These are phyloP conservation scores for Penicillium sp. DNA, from an alignment of 2,329 filamentous ascomycete species.

Conservation along the genomic window DNA sequence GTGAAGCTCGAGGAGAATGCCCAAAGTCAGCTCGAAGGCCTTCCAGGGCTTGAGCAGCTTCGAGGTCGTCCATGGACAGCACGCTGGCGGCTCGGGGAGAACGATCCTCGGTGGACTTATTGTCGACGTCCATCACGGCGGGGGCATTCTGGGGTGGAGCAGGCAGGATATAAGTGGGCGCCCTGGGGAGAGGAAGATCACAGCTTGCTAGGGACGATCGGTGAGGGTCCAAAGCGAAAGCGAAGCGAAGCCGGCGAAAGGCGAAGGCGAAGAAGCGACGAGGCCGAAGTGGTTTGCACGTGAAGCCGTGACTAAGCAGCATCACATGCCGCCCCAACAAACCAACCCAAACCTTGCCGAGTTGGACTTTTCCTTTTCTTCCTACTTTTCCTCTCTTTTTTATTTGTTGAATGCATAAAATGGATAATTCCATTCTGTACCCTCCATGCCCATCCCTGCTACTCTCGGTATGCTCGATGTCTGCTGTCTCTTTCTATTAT, in stretches of 20 bases:
- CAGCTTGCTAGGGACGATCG: too few relatives aligned
- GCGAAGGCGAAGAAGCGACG: background rate
- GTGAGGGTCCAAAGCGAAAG: too few relatives aligned
- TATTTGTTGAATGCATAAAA: too few relatives aligned
- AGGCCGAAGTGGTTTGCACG: background rate
- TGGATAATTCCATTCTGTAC: too few relatives aligned
- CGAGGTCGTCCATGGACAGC: conserved; percentile 54
- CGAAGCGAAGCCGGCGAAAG: too few relatives aligned
- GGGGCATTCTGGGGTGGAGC: conserved; percentile 31
- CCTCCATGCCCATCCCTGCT: too few relatives aligned
- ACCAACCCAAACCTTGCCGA: background rate
- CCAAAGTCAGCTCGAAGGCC: conserved; percentile 73
- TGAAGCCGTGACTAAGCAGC: background rate
- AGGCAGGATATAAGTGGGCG: conserved; percentile 3
- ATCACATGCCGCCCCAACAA: conserved; percentile 1
- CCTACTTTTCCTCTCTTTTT: too few relatives aligned
- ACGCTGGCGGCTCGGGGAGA: conserved; percentile 50
- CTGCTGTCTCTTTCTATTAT: too few relatives aligned
- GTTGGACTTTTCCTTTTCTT: too few relatives aligned
- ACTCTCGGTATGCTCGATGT: too few relatives aligned
- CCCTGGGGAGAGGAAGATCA: background rate
- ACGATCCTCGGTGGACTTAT: conserved; percentile 41
- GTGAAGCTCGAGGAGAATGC: conserved; percentile 62
- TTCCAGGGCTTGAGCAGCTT: conserved; percentile 75
- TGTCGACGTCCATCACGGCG: conserved; percentile 46